Conservation (phyloP, 2,329 filamentous ascomycete genomes). For the Botrytis byssoidea region DNA sequence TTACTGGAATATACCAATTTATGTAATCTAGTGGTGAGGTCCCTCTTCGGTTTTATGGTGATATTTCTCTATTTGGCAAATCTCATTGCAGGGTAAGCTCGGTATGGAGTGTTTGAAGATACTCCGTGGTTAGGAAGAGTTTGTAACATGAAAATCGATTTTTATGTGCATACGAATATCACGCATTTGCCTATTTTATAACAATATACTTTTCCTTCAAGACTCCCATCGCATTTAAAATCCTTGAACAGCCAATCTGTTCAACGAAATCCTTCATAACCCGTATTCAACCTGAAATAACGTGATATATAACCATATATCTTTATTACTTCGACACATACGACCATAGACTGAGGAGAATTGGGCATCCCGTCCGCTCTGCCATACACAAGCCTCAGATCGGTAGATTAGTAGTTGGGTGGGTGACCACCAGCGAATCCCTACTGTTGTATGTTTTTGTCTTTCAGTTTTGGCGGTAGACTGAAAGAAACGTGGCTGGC, state of each 20-base stretch:
- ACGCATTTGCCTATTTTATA: fast-evolving
- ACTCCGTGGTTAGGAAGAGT: not conserved
- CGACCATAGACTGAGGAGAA: not conserved
- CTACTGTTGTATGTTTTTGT: not conserved
- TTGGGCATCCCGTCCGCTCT: not conserved
- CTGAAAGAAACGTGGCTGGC: not conserved
- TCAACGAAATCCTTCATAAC: fast-evolving
- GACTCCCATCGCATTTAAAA: not conserved
- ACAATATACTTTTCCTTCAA: fast-evolving
- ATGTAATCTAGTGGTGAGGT: not conserved
- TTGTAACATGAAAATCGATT: not conserved
- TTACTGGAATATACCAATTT: not conserved
- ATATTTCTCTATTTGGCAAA: not conserved
- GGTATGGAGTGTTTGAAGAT: not conserved
- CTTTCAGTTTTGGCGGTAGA: fast-evolving
- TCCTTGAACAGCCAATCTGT: not conserved
- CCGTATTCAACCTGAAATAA: fast-evolving
- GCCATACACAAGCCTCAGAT: not conserved
- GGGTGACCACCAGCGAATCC: not conserved
- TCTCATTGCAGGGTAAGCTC: not conserved
- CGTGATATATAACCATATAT: fast-evolving
- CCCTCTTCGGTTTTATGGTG: not conserved
- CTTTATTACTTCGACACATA: fast-evolving
- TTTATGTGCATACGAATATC: not conserved
- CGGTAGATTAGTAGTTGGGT: not conserved